Evolutionary conservation across 768 basidiomycete species (phyloP), one percentile per base, ranked within the genome.

Genomic region (Kwoniella sp.): DNA sequence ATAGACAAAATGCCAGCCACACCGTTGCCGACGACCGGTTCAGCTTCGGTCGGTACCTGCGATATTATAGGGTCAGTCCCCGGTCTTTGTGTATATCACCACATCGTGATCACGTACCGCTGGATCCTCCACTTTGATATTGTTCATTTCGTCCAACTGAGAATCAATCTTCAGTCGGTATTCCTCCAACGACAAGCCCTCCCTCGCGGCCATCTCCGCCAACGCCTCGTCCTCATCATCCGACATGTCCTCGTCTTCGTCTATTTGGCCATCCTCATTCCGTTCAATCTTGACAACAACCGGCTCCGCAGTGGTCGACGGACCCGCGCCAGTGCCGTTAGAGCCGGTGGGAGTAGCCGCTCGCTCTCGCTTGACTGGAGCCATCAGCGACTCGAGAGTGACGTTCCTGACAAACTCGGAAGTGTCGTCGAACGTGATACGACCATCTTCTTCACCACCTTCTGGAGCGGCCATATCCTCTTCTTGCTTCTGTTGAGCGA

Each of bases 361-460:
- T 63, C 68, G 45, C 55, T 72, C 74, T n/a, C 65, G 54, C 58
- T 74, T 73, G 38, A 70, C 67, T 4, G 57, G 58, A 19, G 57
- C 57, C 8, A 57, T 52, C 1, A 68, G 56, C 1, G 62, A 62
- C 33, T 72, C 69, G 7, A 65, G 50, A 0, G 62, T 67, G 48
- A 77, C 73, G 50, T 76, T 84, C 15, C 91, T 84, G 33, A 98
- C 88, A 60, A 99, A 99, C 72, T 96, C 93, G 0, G 90, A 89
- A 0, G 93, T 98, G 62, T 96, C 92, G 67, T 98, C 92, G 57
- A 99, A 90, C 0, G 86, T 87, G 27, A 96, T 78, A 15, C 76
- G 74, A 2, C 75, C 78, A 20, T 78, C 81, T 4, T 63, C 77
- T 1, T 78, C 79, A 9, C 60, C 63, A 6, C 60, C 63, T 32